These are phyloP conservation scores for Suhomyces bribrorum DNA, from an alignment of 1,139 yeast genomes.

Conservation along the genomic window DNA sequence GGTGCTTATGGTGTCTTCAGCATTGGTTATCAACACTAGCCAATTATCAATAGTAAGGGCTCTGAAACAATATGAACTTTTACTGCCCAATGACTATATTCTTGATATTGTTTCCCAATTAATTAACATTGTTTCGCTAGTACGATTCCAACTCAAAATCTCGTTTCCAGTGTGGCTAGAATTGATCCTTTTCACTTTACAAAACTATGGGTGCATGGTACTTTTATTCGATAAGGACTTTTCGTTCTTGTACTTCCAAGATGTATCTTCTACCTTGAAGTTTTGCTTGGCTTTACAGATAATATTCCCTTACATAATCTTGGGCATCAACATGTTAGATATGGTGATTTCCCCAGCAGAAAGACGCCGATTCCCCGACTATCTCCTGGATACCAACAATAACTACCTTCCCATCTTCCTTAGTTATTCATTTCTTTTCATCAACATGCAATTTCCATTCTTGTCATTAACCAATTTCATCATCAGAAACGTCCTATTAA, in stretches of 20 bases:
- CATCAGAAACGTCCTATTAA: conserved; percentile 1
- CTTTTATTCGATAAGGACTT: conserved; percentile 13
- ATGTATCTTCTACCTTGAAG: conserved; percentile 10
- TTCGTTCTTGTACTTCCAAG: conserved; percentile 13
- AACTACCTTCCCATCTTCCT: conserved; percentile 31
- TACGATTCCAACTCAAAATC: conserved; percentile 19
- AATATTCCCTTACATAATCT: conserved; percentile 21
- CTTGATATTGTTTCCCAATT: conserved; percentile 23
- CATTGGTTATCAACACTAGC: conserved; percentile 1
- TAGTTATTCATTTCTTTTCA: conserved; percentile 28
- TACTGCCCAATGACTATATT: conserved; percentile 14
- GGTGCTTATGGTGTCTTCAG: conserved; percentile 3
- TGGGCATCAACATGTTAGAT: conserved; percentile 18
- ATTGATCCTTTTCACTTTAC: conserved; percentile 17
- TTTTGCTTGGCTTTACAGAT: conserved; percentile 18
- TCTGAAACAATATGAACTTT: conserved; percentile 5
- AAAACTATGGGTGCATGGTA: conserved; percentile 18
- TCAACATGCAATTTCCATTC: conserved; percentile 21
- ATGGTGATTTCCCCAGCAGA: background rate
- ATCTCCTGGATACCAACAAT: conserved; percentile 27
- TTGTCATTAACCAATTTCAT: conserved; percentile 2
- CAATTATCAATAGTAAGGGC: conserved; percentile 6
- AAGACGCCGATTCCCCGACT: conserved; percentile 1
- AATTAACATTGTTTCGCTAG: conserved; percentile 24
- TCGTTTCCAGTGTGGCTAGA: conserved; percentile 16